phyloP scores from a whole-genome alignment of 2,329 filamentous ascomycete genomes.

The Boeremia exigua region DNA sequence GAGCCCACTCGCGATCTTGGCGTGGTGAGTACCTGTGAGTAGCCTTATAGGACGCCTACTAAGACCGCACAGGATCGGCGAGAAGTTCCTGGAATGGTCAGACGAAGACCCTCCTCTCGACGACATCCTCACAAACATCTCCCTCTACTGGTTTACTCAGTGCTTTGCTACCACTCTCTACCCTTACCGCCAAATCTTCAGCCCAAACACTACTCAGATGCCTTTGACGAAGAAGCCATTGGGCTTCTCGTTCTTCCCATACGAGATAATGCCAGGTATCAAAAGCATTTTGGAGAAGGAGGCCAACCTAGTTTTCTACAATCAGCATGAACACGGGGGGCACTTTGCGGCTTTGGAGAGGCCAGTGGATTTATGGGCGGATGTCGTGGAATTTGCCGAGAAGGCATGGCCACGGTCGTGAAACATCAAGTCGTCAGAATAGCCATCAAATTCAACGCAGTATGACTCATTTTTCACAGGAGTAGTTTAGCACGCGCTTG shows the following conservation, averaged over 20 bases:
- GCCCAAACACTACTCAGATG: background rate
- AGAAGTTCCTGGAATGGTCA: slow-evolving; percentile 63
- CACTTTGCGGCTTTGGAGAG: slow-evolving; percentile 61
- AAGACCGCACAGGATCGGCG: slow-evolving; percentile 52
- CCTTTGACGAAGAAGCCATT: slow-evolving; percentile 44
- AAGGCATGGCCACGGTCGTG: background rate
- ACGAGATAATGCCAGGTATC: slow-evolving; percentile 49
- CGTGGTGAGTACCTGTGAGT: slow-evolving; percentile 50
- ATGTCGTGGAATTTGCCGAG: slow-evolving; percentile 54
- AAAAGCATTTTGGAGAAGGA: slow-evolving; percentile 46
- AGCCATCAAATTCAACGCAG: too few relatives aligned
- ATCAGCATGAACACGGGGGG: slow-evolving; percentile 55
- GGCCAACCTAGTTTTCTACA: slow-evolving; percentile 48
- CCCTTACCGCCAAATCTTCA: slow-evolving; percentile 50
- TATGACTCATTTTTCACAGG: too few relatives aligned
- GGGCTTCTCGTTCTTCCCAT: slow-evolving; percentile 53
- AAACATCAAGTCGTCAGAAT: too few relatives aligned
- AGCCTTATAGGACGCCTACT: background rate
- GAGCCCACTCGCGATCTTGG: slow-evolving; percentile 63
- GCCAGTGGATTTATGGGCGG: slow-evolving; percentile 50
- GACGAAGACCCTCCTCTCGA: slow-evolving; percentile 51
- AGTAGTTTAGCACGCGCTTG: too few relatives aligned
- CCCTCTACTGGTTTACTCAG: slow-evolving; percentile 64
- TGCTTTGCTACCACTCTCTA: slow-evolving; percentile 56
- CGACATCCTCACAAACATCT: slow-evolving; percentile 58